Evolutionary conservation across 768 basidiomycete species (phyloP).

Genomic region (Boletus tomentosulus): DNA sequence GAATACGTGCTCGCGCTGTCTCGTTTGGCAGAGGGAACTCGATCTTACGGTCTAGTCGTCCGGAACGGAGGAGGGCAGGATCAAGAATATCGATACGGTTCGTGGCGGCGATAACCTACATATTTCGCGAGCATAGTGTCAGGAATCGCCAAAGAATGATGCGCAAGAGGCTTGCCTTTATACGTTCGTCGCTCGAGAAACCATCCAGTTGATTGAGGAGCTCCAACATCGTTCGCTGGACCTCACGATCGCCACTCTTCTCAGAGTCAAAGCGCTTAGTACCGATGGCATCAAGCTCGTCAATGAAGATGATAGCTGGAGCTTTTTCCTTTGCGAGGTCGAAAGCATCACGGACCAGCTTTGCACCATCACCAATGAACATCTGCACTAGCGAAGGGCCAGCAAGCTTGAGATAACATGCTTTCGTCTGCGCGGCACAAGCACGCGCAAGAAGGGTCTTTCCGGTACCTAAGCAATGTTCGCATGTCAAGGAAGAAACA

Average conservation of each 20-base stretch:
- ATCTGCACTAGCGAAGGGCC: conserved; percentile 98
- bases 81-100: conserved; percentile 99
- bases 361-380: conserved; percentile 99
- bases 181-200: conserved; percentile 93
- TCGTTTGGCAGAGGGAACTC: conserved; percentile 98
- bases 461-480: conserved; percentile 64
- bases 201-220: conserved; percentile 97
- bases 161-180: conserved; percentile 61
- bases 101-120: conserved; percentile 94
- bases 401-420: conserved; percentile 96
- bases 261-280: conserved; percentile 98
- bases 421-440: conserved; percentile 96
- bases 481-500: background rate
- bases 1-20: conserved; percentile 90
- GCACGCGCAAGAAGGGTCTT: conserved; percentile 97
- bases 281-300: conserved; percentile 97
- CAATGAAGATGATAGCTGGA: conserved; percentile 98
- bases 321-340: conserved; percentile 98
- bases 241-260: conserved; percentile 98
- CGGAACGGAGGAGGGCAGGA: conserved; percentile 96
- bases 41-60: conserved; percentile 96
- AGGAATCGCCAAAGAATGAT: background rate
- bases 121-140: conserved; percentile 1
- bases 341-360: conserved; percentile 97
- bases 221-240: conserved; percentile 99